Conservation (phyloP, 257 asterid species). For the Cordia subcordata region DNA sequence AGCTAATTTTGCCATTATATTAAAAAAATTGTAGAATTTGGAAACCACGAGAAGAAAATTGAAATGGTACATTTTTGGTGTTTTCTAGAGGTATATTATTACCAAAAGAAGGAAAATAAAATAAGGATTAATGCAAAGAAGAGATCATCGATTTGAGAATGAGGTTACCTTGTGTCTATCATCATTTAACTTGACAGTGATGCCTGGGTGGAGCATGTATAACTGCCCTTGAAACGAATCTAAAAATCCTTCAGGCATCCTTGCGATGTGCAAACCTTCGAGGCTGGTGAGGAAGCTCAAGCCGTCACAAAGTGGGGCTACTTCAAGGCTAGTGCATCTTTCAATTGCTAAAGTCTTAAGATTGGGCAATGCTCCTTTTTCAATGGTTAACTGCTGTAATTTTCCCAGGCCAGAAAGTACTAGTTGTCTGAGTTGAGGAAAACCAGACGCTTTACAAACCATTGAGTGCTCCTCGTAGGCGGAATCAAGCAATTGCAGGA, state of each 20-base stretch:
- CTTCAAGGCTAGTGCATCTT: not conserved
- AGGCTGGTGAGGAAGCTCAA: not conserved
- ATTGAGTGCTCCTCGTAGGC: constrained; percentile 1
- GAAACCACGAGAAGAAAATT: too few relatives aligned
- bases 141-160: not conserved
- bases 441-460: not conserved
- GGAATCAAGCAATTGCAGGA: not conserved
- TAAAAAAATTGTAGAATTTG: too few relatives aligned
- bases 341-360: not conserved
- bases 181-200: not conserved
- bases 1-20: too few relatives aligned
- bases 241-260: too few relatives aligned
- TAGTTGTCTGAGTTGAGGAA: not conserved
- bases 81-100: too few relatives aligned
- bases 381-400: not conserved
- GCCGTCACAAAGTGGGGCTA: not conserved
- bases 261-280: too few relatives aligned
- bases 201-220: not conserved
- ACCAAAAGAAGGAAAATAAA: too few relatives aligned
- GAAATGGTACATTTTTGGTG: too few relatives aligned
- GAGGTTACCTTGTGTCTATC: not conserved
- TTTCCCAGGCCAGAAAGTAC: not conserved
- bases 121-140: not conserved
- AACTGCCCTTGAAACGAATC: not conserved
- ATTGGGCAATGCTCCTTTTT: not conserved